Evolutionary conservation across 176 grass and related monocot species (phyloP).

Genomic region (Triticum dicoccoides): DNA sequence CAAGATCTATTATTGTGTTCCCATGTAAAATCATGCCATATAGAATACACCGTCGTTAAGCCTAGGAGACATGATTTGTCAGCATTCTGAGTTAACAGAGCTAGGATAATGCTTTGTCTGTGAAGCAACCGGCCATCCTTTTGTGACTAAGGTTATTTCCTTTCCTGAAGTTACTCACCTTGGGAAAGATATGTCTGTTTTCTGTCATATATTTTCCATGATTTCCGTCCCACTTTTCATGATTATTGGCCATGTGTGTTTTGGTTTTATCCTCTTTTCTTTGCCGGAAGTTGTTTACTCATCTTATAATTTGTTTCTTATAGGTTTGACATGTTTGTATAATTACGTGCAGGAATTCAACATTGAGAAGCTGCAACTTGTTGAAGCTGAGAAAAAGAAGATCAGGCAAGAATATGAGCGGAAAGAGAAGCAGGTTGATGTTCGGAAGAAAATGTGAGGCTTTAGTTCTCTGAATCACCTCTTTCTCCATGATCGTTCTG

Average conservation of each 20-base stretch:
- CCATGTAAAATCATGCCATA: background rate
- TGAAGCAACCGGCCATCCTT: constrained; percentile 18
- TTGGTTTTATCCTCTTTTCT: background rate
- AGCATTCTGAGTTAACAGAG: background rate
- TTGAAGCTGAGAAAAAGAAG: constrained; percentile 99
- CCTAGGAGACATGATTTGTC: background rate
- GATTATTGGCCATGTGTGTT: background rate
- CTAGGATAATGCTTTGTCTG: background rate
- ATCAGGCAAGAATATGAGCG: constrained; percentile 97
- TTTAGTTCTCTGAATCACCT: constrained; percentile 19
- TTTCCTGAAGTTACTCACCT: background rate
- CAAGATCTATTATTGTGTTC: background rate
- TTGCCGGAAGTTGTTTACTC: background rate
- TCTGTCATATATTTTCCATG: no score
- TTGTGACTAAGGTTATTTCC: background rate
- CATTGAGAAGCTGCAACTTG: constrained; percentile 98
- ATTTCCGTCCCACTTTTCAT: background rate
- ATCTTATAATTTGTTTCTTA: background rate
- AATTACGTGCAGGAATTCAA: constrained; percentile 80
- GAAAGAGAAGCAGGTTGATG: constrained; percentile 99
- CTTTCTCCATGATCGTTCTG: background rate
- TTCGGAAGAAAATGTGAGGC: constrained; percentile 93
- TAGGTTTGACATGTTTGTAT: constrained; percentile 11
- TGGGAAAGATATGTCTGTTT: background rate
- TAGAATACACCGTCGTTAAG: background rate